phyloP scores from a whole-genome alignment of 768 basidiomycete species.

The Leccinum uliginosum region DNA sequence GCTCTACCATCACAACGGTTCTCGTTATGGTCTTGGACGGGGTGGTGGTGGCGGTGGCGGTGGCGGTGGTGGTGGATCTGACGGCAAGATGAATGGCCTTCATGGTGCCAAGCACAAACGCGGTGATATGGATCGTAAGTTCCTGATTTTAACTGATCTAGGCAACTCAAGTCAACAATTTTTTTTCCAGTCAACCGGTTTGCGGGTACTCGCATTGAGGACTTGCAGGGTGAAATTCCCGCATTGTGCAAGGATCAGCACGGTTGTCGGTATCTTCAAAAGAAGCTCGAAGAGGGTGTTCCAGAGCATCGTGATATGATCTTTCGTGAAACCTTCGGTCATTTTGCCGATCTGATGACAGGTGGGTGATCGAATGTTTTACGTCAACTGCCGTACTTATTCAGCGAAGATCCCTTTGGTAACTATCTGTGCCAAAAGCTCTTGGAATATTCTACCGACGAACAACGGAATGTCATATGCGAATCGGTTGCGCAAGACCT shows the following conservation, averaged over 20 bases:
- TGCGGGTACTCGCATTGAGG: constrained; percentile 92
- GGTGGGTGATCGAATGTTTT: constrained; percentile 41
- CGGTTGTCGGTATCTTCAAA: constrained; percentile 96
- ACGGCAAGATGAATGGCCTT: constrained; percentile 83
- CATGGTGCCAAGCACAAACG: constrained; percentile 95
- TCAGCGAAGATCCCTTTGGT: constrained; percentile 82
- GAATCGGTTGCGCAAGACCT: constrained; percentile 97
- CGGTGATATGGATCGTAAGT: constrained; percentile 88
- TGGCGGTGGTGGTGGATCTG: constrained; percentile 44
- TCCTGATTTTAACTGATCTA: constrained; percentile 25
- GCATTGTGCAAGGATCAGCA: constrained; percentile 97
- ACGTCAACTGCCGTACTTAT: constrained; percentile 3
- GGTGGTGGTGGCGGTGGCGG: constrained; percentile 43
- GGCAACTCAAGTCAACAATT: background rate
- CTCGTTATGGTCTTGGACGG: constrained; percentile 72
- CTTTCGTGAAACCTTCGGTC: constrained; percentile 95
- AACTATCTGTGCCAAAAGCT: constrained; percentile 99
- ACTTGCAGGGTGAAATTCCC: constrained; percentile 92
- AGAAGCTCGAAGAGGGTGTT: constrained; percentile 95
- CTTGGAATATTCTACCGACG: constrained; percentile 94
- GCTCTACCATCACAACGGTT: constrained; percentile 70
- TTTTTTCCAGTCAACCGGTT: constrained; percentile 80
- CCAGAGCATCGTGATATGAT: constrained; percentile 99
- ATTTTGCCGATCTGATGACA: constrained; percentile 98
- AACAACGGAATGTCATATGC: constrained; percentile 94